These are phyloP conservation scores for Sphagnum contortum DNA, from an alignment of 225 moss, liverwort and hornwort species.

Conservation along the genomic window DNA sequence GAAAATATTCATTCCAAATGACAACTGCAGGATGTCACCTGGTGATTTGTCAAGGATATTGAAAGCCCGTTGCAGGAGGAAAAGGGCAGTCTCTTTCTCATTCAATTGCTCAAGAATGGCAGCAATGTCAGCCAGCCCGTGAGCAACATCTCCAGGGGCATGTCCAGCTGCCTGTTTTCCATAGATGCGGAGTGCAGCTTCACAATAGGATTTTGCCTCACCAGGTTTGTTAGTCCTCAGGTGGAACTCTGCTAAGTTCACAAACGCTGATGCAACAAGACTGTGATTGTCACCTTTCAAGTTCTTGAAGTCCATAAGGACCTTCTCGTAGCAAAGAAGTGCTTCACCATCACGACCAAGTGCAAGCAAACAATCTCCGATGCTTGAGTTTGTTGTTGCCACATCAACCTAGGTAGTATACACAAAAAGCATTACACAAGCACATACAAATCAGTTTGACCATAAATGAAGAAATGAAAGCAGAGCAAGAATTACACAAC, in stretches of 20 bases:
- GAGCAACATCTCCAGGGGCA: constrained; percentile 57
- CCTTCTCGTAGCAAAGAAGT: constrained; percentile 62
- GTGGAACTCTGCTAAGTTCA: constrained; percentile 64
- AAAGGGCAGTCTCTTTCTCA: constrained; percentile 61
- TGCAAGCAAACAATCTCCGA: constrained; percentile 73
- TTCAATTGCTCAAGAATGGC: constrained; percentile 55
- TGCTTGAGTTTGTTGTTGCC: constrained; percentile 70
- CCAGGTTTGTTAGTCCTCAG: constrained; percentile 59
- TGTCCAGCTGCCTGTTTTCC: constrained; percentile 58
- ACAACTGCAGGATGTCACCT: constrained; percentile 12
- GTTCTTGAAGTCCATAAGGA: constrained; percentile 59
- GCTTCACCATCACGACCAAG: constrained; percentile 80
- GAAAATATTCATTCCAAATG: too few species aligned
- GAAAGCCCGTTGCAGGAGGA: constrained; percentile 56
- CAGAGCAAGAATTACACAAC: constrained; percentile 2
- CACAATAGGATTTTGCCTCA: constrained; percentile 67
- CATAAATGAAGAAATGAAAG: too few species aligned
- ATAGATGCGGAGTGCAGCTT: constrained; percentile 66
- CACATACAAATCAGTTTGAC: too few species aligned
- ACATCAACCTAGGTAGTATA: constrained; percentile 44
- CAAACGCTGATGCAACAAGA: constrained; percentile 52
- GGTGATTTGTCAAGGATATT: constrained; percentile 60
- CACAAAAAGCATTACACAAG: constrained; percentile 4
- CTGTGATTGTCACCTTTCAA: constrained; percentile 60
- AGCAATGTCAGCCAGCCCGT: constrained; percentile 66